Evolutionary conservation across 495 filamentous ascomycete genomes (phyloP), one percentile per base, ranked within the genome.

Genomic region (Saxophila tyrrhenica): DNA sequence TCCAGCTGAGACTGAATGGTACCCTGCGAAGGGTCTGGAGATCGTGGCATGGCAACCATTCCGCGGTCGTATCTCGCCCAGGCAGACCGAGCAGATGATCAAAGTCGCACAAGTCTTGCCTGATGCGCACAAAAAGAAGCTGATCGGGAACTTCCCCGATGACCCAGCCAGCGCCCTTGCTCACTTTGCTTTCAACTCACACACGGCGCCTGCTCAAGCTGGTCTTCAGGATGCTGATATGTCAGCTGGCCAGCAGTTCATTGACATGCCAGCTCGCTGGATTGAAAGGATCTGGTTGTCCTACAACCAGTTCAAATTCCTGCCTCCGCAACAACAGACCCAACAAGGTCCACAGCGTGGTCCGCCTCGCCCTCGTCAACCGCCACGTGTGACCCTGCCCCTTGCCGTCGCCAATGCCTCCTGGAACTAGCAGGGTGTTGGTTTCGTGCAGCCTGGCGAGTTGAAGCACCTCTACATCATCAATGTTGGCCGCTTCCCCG

Each of bases 401-500:
- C n/a, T n/a, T n/a, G n/a, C n/a, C n/a, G n/a, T n/a, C n/a, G n/a
- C 21, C 45, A 29, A 48, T 10, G 45, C 45, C 17, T 50, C 48
- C 32, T 50, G 48, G 48, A 39, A 50, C 21, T 25, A 35, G 10
- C 16, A 19, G 16, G 25, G 20, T 17, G 48, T 50, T 3, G 7
- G 9, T 16, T 50, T 50, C 32, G 19, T 8, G 17, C 15, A 7
- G 15, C 11, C 48, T 35, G 23, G 10, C 20, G 15, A 16, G 11
- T 5, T 25, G 15, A 29, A 15, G 15, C 10, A 25, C 7, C 22
- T 48, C 15, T 16, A 16, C 17, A 16, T 16, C 23, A 3, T 48
- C 20, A 48, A 48, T 24, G 10, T 16, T 19, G 8, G 10, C 43
- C 8, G 19, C 20, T 15, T 8, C 11, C 11, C 8, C 20, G 8